A percentile compares a stretch with the other conserved stretches of the same genome.
Conservation (phyloP, 805 yeast species). For the Kodamaea hsintzibuensis region DNA sequence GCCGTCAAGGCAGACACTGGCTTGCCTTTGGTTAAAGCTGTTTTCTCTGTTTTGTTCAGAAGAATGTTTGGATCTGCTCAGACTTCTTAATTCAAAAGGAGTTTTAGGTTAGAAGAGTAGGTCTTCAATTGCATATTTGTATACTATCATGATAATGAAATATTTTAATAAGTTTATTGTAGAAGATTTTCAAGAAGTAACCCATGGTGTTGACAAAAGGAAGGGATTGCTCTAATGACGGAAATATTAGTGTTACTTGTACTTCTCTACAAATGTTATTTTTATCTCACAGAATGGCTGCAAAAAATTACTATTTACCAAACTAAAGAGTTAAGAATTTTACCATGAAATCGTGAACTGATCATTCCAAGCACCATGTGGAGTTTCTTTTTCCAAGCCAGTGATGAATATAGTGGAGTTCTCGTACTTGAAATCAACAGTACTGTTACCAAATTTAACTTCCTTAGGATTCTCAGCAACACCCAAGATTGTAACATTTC, state of each 20-base stretch:
- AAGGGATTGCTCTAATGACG: no score
- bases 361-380: slow-evolving; percentile 18
- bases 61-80: slow-evolving; percentile 21
- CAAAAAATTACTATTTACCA: no score
- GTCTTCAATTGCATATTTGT: neutral
- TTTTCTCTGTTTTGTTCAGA: slow-evolving; percentile 23
- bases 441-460: slow-evolving; percentile 15
- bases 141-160: neutral
- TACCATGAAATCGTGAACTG: slow-evolving; percentile 20
- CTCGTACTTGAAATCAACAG: slow-evolving; percentile 14
- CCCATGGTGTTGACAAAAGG: no score
- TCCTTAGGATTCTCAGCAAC: slow-evolving; percentile 16
- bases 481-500: slow-evolving; percentile 23
- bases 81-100: neutral
- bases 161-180: neutral
- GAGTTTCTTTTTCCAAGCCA: slow-evolving; percentile 16
- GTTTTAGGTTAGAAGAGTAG: neutral
- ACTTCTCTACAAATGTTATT: no score
- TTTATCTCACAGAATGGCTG: no score
- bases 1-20: slow-evolving; percentile 86
- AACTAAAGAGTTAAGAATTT: neutral
- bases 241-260: no score
- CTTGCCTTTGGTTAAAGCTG: slow-evolving; percentile 66
- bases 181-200: no score
- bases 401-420: slow-evolving; percentile 19